These are phyloP conservation scores for Colletotrichum sp. DNA, from an alignment of 2,329 filamentous ascomycete species.

Conservation along the genomic window DNA sequence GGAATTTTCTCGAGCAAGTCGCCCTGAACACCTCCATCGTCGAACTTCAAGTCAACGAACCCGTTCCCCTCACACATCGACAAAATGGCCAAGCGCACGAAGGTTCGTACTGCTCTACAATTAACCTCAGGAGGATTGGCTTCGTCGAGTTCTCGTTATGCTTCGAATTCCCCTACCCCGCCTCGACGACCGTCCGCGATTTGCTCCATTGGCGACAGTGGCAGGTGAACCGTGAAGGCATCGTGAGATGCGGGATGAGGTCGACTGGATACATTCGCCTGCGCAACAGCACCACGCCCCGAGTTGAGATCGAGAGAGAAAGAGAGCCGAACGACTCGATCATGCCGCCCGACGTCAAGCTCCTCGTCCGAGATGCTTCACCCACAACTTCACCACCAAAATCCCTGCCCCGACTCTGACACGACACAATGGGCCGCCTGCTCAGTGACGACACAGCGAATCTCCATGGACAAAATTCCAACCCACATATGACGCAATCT, in stretches of 20 bases:
- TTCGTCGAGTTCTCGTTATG: slow-evolving; percentile 3
- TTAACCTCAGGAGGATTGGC: background rate
- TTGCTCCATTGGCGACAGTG: slow-evolving; percentile 3
- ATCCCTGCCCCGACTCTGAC: background rate
- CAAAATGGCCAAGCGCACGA: slow-evolving; percentile 95
- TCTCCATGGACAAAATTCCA: background rate
- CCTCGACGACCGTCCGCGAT: background rate
- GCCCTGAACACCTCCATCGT: slow-evolving; percentile 25
- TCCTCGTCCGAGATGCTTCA: background rate
- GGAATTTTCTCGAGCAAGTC: slow-evolving; percentile 23
- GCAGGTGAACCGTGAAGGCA: background rate
- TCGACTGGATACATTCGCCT: background rate
- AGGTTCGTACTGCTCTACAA: slow-evolving; percentile 27
- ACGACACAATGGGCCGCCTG: background rate
- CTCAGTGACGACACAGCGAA: background rate
- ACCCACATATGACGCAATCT: background rate
- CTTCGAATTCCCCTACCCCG: slow-evolving; percentile 2
- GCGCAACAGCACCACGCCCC: background rate
- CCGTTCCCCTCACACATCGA: slow-evolving; percentile 39
- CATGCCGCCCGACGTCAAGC: background rate
- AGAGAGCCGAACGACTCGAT: background rate
- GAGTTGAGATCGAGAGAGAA: slow-evolving; percentile 8
- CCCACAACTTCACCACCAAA: background rate
- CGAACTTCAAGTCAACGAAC: slow-evolving; percentile 23
- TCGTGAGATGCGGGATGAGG: background rate